Percentiles rank a stretch among this genome's conserved stretches.
Conservation (phyloP, 2,329 filamentous ascomycete species). For the Stemphylium lycopersici region DNA sequence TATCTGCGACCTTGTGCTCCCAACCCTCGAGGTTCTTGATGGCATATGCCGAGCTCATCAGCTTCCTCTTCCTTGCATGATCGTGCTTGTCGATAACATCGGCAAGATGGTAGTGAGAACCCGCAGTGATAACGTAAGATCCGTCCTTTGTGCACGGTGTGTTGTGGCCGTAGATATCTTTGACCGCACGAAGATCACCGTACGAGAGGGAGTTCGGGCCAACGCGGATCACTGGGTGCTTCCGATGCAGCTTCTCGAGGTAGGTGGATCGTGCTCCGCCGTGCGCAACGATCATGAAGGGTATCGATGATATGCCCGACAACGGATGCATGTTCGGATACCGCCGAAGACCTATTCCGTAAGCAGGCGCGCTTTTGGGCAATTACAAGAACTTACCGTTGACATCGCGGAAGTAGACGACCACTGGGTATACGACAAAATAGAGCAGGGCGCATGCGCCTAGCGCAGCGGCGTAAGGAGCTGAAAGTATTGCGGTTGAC, state of each 20-base stretch:
- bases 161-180: conserved; percentile 59
- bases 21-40: conserved; percentile 24
- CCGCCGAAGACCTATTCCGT: no score
- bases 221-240: conserved; percentile 51
- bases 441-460: no score
- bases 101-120: no score
- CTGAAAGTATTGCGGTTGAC: no score
- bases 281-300: conserved; percentile 56
- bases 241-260: conserved; percentile 55
- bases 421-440: no score
- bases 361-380: no score
- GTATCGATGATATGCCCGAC: conserved; percentile 56
- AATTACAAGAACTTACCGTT: no score
- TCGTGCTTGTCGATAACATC: conserved; percentile 34
- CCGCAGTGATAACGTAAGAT: no score
- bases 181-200: conserved; percentile 48
- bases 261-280: conserved; percentile 53
- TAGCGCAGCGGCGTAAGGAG: no score
- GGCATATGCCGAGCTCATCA: conserved; percentile 24
- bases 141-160: no score
- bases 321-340: conserved; percentile 34
- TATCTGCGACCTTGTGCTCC: conserved; percentile 63
- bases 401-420: no score
- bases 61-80: conserved; percentile 59
- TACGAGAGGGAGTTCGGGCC: conserved; percentile 43